Evolutionary conservation across 805 yeast genomes (phyloP).

Genomic region (Candida silvicultrix): DNA sequence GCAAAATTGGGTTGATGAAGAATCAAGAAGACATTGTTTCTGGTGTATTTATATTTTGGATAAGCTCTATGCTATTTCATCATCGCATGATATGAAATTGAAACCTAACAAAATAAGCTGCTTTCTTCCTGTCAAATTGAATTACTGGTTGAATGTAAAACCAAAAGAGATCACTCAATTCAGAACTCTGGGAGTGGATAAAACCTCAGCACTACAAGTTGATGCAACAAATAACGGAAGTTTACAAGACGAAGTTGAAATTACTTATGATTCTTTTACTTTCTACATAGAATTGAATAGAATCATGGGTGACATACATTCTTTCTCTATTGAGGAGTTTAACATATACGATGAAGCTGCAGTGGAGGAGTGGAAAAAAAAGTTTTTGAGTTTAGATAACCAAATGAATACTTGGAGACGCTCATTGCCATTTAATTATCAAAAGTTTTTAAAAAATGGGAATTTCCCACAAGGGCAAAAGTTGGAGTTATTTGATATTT

Average conservation of each 20-base stretch:
- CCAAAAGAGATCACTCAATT: not conserved
- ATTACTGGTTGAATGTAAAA: conserved; percentile 9
- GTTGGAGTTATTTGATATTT: conserved; percentile 11
- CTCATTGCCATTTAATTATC: conserved; percentile 10
- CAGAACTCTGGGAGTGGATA: not conserved
- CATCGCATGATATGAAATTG: conserved; percentile 19
- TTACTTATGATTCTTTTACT: conserved; percentile 16
- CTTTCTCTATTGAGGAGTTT: conserved; percentile 15
- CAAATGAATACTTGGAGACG: conserved; percentile 14
- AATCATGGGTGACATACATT: conserved; percentile 18
- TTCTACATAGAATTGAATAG: conserved; percentile 17
- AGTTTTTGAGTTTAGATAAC: conserved; percentile 13
- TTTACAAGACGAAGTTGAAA: not conserved
- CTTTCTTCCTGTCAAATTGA: conserved; percentile 13
- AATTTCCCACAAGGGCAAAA: not conserved
- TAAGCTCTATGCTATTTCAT: conserved; percentile 17
- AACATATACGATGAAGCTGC: conserved; percentile 12
- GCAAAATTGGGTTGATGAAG: conserved; percentile 20
- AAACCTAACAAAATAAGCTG: conserved; percentile 12
- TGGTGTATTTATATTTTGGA: conserved; percentile 21
- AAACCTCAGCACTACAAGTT: not conserved
- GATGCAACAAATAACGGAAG: not conserved
- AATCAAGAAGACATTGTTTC: conserved; percentile 20
- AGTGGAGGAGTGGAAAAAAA: conserved; percentile 13
- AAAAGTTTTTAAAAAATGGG: conserved; percentile 11